Evolutionary conservation across 257 asterid species (phyloP).

Genomic region (Lycium ferocissimum): DNA sequence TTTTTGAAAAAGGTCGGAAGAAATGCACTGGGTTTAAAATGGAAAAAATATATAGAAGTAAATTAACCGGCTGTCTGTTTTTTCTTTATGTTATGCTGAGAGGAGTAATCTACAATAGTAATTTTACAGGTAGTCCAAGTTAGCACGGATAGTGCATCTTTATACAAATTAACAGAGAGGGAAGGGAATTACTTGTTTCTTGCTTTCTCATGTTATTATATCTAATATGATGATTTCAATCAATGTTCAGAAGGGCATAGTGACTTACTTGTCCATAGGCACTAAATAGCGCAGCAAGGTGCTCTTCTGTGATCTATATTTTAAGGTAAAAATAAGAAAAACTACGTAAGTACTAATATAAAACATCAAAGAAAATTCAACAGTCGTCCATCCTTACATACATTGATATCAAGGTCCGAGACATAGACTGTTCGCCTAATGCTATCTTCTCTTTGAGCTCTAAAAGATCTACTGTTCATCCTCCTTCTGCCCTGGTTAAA

Average conservation of each 20-base stretch:
- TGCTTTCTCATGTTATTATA: not conserved
- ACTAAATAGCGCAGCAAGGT: conserved; percentile 86
- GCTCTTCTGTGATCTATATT: conserved; percentile 83
- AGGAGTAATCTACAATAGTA: not conserved
- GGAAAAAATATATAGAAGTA: not conserved
- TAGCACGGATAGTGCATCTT: not conserved
- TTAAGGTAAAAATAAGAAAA: conserved; percentile 23
- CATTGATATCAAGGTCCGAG: conserved; percentile 70
- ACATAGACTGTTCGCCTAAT: conserved; percentile 78
- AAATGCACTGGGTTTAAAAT: not conserved
- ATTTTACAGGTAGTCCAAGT: not conserved
- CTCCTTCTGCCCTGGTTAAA: conserved; percentile 60
- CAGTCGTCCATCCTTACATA: conserved; percentile 37
- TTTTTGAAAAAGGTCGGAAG: not conserved
- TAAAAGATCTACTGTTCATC: conserved; percentile 56
- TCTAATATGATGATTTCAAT: not conserved
- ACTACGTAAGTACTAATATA: conserved; percentile 32
- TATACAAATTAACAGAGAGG: not conserved
- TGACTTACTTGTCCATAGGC: conserved; percentile 81
- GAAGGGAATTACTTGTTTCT: not conserved
- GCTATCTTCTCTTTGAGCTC: conserved; percentile 77
- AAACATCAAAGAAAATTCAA: conserved; percentile 21
- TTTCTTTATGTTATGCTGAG: not conserved
- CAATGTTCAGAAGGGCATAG: conserved; percentile 27
- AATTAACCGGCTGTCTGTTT: not conserved